Evolutionary conservation across 2,329 filamentous ascomycete species (phyloP).

Genomic region (Aspergillus neoniger): DNA sequence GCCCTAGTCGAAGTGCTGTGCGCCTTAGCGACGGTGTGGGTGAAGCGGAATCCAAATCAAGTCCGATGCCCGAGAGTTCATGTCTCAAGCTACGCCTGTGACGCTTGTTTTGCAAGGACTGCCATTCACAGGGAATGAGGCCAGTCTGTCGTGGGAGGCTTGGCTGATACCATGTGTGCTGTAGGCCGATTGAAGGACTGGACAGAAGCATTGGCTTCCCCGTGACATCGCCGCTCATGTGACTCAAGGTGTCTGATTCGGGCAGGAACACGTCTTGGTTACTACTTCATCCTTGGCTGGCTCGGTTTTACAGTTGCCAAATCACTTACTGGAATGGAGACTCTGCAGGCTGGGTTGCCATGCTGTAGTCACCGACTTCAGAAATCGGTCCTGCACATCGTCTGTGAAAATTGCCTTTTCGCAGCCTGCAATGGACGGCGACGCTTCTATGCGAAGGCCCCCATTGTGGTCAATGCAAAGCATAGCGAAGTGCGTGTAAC

Average conservation of each 20-base stretch:
- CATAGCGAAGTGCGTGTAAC: conserved; percentile 40
- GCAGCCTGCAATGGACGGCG: conserved; percentile 35
- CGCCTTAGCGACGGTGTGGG: conserved; percentile 24
- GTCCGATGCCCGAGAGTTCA: conserved; percentile 16
- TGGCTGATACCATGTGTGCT: conserved; percentile 29
- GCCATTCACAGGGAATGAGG: conserved; percentile 37
- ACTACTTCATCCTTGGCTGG: not conserved
- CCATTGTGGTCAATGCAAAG: conserved; percentile 41
- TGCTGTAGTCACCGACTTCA: conserved; percentile 29
- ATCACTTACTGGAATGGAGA: conserved; percentile 29
- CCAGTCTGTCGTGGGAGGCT: conserved; percentile 21
- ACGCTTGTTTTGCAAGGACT: conserved; percentile 30
- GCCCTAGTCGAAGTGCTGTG: conserved; percentile 32
- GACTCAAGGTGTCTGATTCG: conserved; percentile 11
- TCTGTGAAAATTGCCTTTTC: conserved; percentile 38
- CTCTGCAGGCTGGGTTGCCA: conserved; percentile 23
- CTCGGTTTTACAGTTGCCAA: not conserved
- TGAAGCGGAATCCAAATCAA: conserved; percentile 22
- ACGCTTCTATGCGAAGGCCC: conserved; percentile 33
- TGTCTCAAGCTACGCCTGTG: conserved; percentile 28
- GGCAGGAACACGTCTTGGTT: not conserved
- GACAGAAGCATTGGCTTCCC: conserved; percentile 14
- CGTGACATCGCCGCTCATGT: conserved; percentile 16
- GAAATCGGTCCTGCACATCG: conserved; percentile 38
- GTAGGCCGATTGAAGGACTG: conserved; percentile 16